These are phyloP conservation scores for Neurospora africana DNA, from an alignment of 495 filamentous ascomycete species.

Conservation along the genomic window DNA sequence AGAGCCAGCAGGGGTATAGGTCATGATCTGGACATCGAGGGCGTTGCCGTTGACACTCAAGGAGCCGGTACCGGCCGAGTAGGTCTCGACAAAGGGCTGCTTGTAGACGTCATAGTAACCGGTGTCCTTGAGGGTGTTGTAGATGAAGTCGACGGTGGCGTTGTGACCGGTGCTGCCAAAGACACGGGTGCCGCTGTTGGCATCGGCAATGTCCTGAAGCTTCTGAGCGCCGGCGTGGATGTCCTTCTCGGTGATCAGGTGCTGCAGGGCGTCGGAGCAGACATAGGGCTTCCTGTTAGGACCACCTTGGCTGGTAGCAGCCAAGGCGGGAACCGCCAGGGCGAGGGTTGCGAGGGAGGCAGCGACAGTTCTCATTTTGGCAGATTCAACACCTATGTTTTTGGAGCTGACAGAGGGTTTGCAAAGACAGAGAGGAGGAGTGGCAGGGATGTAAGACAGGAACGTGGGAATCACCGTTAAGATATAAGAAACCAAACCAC, in stretches of 20 bases:
- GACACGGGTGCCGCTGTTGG: conserved; percentile 36
- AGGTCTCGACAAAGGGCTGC: conserved; percentile 42
- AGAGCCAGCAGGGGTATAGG: conserved; percentile 35
- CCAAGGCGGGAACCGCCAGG: not conserved
- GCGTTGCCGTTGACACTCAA: conserved; percentile 23
- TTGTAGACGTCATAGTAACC: conserved; percentile 52
- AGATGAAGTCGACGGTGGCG: conserved; percentile 53
- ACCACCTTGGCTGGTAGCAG: not conserved
- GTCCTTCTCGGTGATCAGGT: conserved; percentile 29
- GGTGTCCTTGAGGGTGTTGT: conserved; percentile 32
- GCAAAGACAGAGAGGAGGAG: not conserved
- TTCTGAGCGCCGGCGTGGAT: conserved; percentile 34
- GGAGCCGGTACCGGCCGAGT: conserved; percentile 23
- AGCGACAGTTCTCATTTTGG: not conserved
- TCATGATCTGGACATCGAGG: conserved; percentile 21
- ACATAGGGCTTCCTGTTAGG: conserved; percentile 8
- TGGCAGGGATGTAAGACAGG: not conserved
- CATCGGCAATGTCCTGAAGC: conserved; percentile 33
- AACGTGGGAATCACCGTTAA: not conserved
- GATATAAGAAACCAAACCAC: not conserved
- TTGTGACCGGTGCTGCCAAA: conserved; percentile 54
- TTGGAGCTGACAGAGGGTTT: not conserved
- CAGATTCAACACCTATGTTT: not conserved
- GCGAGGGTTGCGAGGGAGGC: not conserved
- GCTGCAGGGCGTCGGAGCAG: conserved; percentile 14